Conservation (phyloP, 2,329 filamentous ascomycete genomes). For the Colletotrichum sp. region DNA sequence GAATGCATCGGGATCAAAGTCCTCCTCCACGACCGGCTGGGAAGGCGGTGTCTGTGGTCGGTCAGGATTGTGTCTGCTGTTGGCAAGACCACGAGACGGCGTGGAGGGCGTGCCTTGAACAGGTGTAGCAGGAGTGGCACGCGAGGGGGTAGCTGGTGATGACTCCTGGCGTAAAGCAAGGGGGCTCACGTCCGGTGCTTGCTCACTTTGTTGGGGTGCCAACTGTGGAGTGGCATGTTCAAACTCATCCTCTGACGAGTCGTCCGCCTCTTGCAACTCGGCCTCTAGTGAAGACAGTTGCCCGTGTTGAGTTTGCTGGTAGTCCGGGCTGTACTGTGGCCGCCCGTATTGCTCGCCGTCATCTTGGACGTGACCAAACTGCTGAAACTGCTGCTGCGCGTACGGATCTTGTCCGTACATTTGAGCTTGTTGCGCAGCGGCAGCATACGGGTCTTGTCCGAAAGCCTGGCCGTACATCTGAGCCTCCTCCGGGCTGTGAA, state of each 20-base stretch:
- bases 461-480: not conserved
- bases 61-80: conserved; percentile 31
- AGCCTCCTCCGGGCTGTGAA: not conserved
- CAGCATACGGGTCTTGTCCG: not conserved
- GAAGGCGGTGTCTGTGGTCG: conserved; percentile 24
- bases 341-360: not conserved
- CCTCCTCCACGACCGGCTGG: not conserved
- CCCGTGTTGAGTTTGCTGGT: not conserved
- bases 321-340: not conserved
- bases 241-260: not conserved
- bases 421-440: not conserved
- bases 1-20: conserved; percentile 24
- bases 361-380: not conserved
- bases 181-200: conserved; percentile 23
- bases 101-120: conserved; percentile 19
- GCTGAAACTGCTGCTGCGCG: not conserved
- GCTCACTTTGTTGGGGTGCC: conserved; percentile 9
- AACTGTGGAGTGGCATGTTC: conserved; percentile 22
- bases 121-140: not conserved
- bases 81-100: conserved; percentile 26
- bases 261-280: not conserved
- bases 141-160: conserved; percentile 2
- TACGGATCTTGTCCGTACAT: not conserved
- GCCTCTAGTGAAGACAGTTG: not conserved
- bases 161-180: conserved; percentile 19